Conservation (phyloP, 345 rosid species). For the Gossypium anomalum region DNA sequence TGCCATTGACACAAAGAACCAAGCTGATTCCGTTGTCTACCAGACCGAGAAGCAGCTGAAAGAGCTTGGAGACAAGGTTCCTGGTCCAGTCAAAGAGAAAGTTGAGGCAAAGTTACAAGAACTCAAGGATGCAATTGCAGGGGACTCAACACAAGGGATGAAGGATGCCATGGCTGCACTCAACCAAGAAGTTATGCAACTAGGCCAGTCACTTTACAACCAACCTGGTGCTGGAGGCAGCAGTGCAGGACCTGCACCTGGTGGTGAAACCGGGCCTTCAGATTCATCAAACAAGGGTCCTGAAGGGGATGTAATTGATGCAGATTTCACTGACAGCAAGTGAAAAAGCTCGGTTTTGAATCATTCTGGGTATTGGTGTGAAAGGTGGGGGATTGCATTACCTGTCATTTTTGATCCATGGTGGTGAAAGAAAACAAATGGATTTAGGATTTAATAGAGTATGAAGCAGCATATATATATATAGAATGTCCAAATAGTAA, state of each 20-base stretch:
- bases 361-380: slow-evolving; percentile 7
- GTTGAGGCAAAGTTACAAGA: slow-evolving; percentile 81
- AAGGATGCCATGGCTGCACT: slow-evolving; percentile 84
- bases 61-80: slow-evolving; percentile 90
- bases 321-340: slow-evolving; percentile 89
- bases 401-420: slow-evolving; percentile 17
- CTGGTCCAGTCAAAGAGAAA: slow-evolving; percentile 80
- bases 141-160: slow-evolving; percentile 65
- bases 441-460: slow-evolving; percentile 11
- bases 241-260: slow-evolving; percentile 49
- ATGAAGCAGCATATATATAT: slow-evolving; percentile 3
- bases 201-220: slow-evolving; percentile 86
- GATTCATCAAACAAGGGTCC: slow-evolving; percentile 57
- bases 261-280: slow-evolving; percentile 50
- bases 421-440: slow-evolving; percentile 4
- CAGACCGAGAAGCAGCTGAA: slow-evolving; percentile 95
- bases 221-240: slow-evolving; percentile 57
- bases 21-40: slow-evolving; percentile 85
- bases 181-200: slow-evolving; percentile 93
- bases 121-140: slow-evolving; percentile 67
- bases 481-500: neutral
- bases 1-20: slow-evolving; percentile 95
- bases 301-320: slow-evolving; percentile 86
- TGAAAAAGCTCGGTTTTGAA: slow-evolving; percentile 29
- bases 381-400: neutral